phyloP scores from a whole-genome alignment of 2,329 filamentous ascomycete species.

The Ophiostoma ulmi region DNA sequence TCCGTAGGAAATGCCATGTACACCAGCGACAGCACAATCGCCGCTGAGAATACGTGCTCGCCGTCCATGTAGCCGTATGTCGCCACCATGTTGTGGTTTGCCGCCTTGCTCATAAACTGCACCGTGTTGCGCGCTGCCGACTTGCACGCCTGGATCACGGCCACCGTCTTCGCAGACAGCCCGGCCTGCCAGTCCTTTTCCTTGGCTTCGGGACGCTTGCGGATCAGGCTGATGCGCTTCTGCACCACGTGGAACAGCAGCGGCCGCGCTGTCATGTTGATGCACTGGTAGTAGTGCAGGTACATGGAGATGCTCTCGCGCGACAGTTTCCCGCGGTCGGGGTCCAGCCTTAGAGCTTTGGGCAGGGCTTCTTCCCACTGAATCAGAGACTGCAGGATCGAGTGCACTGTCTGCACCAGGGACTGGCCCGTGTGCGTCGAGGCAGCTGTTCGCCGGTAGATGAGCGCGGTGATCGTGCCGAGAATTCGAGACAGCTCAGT shows the following conservation, averaged over 20 bases:
- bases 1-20: constrained; percentile 48
- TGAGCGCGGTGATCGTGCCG: constrained; percentile 43
- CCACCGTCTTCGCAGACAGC: constrained; percentile 45
- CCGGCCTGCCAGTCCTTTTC: constrained; percentile 44
- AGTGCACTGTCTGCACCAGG: constrained; percentile 47
- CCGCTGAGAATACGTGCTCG: constrained; percentile 51
- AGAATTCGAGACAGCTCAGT: constrained; percentile 50
- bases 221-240: constrained; percentile 38
- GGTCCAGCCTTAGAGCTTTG: constrained; percentile 44
- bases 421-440: constrained; percentile 32
- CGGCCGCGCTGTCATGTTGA: constrained; percentile 53
- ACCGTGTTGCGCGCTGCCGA: constrained; percentile 46
- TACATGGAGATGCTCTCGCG: constrained; percentile 40
- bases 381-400: constrained; percentile 46
- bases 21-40: constrained; percentile 51
- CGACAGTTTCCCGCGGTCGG: constrained; percentile 37
- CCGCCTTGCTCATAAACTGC: constrained; percentile 45
- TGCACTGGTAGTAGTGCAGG: constrained; percentile 53
- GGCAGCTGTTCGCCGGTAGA: constrained; percentile 43
- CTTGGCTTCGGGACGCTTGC: constrained; percentile 27
- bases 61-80: constrained; percentile 55
- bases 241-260: constrained; percentile 51
- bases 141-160: constrained; percentile 49
- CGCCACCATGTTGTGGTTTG: constrained; percentile 47
- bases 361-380: constrained; percentile 48